Percentiles rank a stretch among this genome's conserved stretches.
phyloP scores from a whole-genome alignment of 495 filamentous ascomycete genomes.

The Annulohypoxylon stygium region DNA sequence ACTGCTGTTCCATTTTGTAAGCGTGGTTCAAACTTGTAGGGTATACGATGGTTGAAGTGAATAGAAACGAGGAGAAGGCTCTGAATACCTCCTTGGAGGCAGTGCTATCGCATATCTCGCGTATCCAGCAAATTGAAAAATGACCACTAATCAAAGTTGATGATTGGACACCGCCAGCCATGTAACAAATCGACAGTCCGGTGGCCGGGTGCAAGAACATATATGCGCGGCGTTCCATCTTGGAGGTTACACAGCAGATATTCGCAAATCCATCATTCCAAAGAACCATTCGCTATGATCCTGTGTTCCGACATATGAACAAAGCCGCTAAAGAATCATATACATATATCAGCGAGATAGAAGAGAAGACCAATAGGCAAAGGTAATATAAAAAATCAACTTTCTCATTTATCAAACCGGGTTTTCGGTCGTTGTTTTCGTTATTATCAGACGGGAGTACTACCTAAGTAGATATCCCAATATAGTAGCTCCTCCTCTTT shows the following conservation, averaged over 20 bases:
- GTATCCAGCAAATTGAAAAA: no score
- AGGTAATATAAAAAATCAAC: not conserved
- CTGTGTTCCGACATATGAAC: not conserved
- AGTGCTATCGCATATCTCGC: not conserved
- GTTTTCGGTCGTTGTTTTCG: slow-evolving; percentile 10
- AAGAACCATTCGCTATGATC: no score
- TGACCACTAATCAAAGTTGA: no score
- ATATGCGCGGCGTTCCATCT: no score
- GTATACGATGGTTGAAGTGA: not conserved
- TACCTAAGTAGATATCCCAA: slow-evolving; percentile 3
- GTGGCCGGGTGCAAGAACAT: no score
- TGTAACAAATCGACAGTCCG: no score
- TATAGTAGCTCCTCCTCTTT: not conserved
- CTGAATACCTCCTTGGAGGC: not conserved
- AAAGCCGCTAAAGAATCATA: not conserved
- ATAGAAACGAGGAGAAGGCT: not conserved
- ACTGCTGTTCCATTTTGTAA: not conserved
- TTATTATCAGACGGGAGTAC: slow-evolving; percentile 28
- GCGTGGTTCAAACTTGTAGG: not conserved
- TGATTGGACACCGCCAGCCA: no score
- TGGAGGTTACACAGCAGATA: no score
- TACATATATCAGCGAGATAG: not conserved
- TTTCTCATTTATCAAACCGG: slow-evolving; percentile 25
- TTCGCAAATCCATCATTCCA: no score
- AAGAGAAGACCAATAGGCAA: not conserved